Evolutionary conservation across 345 rosid species (phyloP).

Genomic region (Theobroma cacao): DNA sequence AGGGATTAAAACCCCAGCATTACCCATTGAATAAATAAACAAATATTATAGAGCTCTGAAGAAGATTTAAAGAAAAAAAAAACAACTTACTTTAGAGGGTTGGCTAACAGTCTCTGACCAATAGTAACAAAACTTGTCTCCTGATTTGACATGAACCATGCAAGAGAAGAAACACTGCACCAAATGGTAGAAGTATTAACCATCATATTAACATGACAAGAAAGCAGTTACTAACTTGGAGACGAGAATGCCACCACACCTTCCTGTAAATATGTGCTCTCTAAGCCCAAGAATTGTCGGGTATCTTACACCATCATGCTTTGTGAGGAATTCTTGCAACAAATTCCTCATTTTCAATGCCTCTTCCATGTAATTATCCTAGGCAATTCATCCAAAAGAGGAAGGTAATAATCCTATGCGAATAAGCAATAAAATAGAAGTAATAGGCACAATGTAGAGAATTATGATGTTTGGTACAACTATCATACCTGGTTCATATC

Average conservation of each 20-base stretch:
- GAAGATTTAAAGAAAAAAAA: background rate
- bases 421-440: background rate
- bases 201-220: conserved; percentile 3
- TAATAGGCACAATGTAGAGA: background rate
- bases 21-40: background rate
- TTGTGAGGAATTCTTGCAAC: conserved; percentile 89
- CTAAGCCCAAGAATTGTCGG: conserved; percentile 98
- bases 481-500: conserved; percentile 93
- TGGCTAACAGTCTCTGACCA: conserved; percentile 94
- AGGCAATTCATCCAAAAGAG: background rate
- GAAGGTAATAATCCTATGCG: background rate
- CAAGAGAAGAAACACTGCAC: conserved; percentile 97
- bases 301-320: conserved; percentile 86
- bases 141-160: conserved; percentile 99
- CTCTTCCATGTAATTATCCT: conserved; percentile 99
- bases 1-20: background rate
- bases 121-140: conserved; percentile 99
- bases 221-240: background rate
- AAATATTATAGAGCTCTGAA: background rate
- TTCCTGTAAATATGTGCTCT: conserved; percentile 99
- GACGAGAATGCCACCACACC: conserved; percentile 39
- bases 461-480: background rate
- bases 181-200: conserved; percentile 12
- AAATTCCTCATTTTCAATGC: conserved; percentile 97
- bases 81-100: conserved; percentile 83